Evolutionary conservation across 495 filamentous ascomycete genomes (phyloP).

Genomic region (Hamigera avellanea): DNA sequence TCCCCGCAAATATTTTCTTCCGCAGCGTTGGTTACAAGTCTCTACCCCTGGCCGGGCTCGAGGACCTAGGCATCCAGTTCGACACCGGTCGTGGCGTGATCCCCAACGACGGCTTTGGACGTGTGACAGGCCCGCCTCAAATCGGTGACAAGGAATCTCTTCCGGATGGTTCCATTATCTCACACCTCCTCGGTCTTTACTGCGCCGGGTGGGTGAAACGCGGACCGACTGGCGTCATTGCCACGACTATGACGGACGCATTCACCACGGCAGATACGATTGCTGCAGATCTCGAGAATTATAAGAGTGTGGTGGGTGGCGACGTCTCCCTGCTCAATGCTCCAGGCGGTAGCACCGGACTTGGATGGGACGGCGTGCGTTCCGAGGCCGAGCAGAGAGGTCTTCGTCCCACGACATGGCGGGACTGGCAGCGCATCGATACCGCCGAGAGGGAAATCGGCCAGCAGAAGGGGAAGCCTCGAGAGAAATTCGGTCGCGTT

Average conservation of each 20-base stretch:
- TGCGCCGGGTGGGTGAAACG: conserved; percentile 95
- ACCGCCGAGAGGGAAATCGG: conserved; percentile 60
- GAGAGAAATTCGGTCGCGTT: conserved; percentile 72
- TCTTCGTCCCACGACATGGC: conserved; percentile 51
- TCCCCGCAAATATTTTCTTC: conserved; percentile 60
- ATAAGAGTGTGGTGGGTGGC: conserved; percentile 9
- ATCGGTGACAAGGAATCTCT: conserved; percentile 12
- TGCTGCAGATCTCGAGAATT: conserved; percentile 50
- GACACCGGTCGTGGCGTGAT: conserved; percentile 62
- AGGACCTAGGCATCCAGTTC: conserved; percentile 70
- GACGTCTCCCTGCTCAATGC: conserved; percentile 36
- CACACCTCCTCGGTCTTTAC: conserved; percentile 68
- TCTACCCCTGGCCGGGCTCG: conserved; percentile 60
- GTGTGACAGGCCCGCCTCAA: conserved; percentile 40
- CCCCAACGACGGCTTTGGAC: conserved; percentile 71
- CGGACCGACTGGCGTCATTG: conserved; percentile 91
- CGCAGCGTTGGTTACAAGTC: conserved; percentile 89
- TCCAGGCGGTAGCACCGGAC: conserved; percentile 26
- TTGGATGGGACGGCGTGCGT: conserved; percentile 70
- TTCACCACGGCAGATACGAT: conserved; percentile 82
- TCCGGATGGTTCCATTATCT: conserved; percentile 26
- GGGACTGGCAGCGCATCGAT: conserved; percentile 82
- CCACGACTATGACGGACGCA: conserved; percentile 90
- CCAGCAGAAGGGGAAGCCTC: conserved; percentile 53
- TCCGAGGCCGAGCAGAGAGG: conserved; percentile 38